phyloP scores from a whole-genome alignment of 768 basidiomycete genomes.

The Kwoniella sp. region DNA sequence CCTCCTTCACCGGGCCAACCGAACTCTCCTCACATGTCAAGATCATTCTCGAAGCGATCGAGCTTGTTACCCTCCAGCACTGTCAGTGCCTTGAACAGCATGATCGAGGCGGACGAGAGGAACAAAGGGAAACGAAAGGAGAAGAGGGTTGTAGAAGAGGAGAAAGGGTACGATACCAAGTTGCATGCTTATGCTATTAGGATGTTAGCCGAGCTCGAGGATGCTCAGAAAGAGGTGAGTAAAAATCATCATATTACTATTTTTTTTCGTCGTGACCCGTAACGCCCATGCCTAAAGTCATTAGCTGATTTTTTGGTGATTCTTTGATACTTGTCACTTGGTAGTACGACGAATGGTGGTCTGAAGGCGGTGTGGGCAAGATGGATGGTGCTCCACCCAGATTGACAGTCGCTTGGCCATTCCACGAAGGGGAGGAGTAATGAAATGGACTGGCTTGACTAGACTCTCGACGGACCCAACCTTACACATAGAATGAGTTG shows the following conservation, averaged over 20 bases:
- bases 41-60: constrained; percentile 52
- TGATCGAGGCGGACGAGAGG: constrained; percentile 13
- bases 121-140: constrained; percentile 5
- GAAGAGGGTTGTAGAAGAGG: constrained; percentile 17
- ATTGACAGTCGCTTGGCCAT: constrained; percentile 56
- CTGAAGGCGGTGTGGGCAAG: constrained; percentile 51
- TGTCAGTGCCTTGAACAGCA: constrained; percentile 39
- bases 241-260: neutral
- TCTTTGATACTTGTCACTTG: no score
- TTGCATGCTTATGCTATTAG: constrained; percentile 54
- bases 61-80: constrained; percentile 51
- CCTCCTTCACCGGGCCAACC: constrained; percentile 43
- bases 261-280: no score
- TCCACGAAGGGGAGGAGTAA: constrained; percentile 55
- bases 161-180: constrained; percentile 48
- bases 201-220: constrained; percentile 55
- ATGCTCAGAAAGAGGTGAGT: constrained; percentile 56
- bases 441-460: no score
- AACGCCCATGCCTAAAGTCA: no score
- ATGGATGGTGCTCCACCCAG: constrained; percentile 53
- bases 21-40: constrained; percentile 51
- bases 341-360: constrained; percentile 56
- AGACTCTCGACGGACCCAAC: no score
- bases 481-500: no score
- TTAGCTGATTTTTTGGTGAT: no score